Conservation (phyloP, 2,329 filamentous ascomycete species). For the Epichloe gansuensis region DNA sequence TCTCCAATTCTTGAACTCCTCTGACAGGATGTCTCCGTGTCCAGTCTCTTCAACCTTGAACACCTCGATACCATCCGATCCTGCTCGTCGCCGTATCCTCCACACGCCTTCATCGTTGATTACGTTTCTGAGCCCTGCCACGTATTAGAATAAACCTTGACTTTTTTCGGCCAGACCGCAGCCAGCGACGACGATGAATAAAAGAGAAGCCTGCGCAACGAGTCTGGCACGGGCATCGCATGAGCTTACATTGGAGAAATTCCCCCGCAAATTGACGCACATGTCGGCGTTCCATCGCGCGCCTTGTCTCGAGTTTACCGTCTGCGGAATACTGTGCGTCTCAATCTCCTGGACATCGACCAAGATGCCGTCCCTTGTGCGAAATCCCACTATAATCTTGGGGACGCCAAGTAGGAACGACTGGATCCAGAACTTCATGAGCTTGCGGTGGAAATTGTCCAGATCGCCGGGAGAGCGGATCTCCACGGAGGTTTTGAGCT, state of each 20-base stretch:
- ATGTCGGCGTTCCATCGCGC: slow-evolving; percentile 80
- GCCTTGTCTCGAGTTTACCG: slow-evolving; percentile 52
- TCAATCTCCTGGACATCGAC: slow-evolving; percentile 63
- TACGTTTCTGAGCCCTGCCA: slow-evolving; percentile 46
- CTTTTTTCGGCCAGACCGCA: not conserved
- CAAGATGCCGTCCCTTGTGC: slow-evolving; percentile 59
- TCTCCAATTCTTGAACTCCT: slow-evolving; percentile 66
- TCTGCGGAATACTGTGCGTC: slow-evolving; percentile 65
- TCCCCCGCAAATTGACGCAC: slow-evolving; percentile 74
- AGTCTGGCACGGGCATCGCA: not conserved
- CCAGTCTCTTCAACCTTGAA: slow-evolving; percentile 61
- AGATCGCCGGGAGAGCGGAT: slow-evolving; percentile 55
- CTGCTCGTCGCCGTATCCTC: slow-evolving; percentile 57
- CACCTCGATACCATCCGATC: slow-evolving; percentile 55
- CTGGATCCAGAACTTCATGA: slow-evolving; percentile 94
- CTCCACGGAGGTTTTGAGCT: slow-evolving; percentile 80
- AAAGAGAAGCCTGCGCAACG: not conserved
- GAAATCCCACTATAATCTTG: slow-evolving; percentile 82
- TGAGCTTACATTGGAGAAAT: slow-evolving; percentile 60
- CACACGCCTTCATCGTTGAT: slow-evolving; percentile 66
- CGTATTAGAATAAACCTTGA: not conserved
- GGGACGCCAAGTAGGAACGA: slow-evolving; percentile 89
- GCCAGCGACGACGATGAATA: not conserved
- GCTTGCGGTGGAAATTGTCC: slow-evolving; percentile 71
- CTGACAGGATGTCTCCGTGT: slow-evolving; percentile 62